Evolutionary conservation across 345 rosid species (phyloP), one percentile per base, ranked within the genome.

Genomic region (Raphanus sativus): DNA sequence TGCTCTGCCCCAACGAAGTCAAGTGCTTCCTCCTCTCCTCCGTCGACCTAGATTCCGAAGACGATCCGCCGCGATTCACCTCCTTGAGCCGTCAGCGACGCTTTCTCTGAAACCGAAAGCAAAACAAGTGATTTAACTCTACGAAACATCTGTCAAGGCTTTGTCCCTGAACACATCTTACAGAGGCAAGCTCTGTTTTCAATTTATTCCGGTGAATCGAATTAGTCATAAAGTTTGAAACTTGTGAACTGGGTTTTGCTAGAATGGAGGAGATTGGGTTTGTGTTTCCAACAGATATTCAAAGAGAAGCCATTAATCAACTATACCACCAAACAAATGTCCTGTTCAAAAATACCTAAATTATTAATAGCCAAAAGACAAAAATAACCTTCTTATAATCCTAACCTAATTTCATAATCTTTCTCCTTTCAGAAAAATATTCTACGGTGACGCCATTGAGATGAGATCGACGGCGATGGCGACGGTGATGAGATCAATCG

Each of bases 1-100:
- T 92, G 40, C 88, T 95, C 71, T 81, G 80, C 17, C 87, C 86
- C 34, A 78, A 73, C 74, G 97, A 89, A 71, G 90, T 92, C 1
- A 94, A 95, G 36, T 86, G 90, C 81, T 82, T 85, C 13, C 87
- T 90, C 8, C 89, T 89, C 67, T 88, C 95, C 30, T 74, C 83
- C n/a, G 92, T 94, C 4, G 97, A 94, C 81, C 82, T 94, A 56
- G 91, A 88, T 75, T 79, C 87, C 71, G 95, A 94, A 62, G 87
- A 83, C 5, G 83, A 74, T 11, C 68, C 86, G 25, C 75, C 73
- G 52, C 77, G 73, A 65, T 86, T 88, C 74, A 40, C 80, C 15
- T 75, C 84, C 26, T 79, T 90, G 32, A 86, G 69, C 77, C 64
- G 34, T 60, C 63, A 67, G 71, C 60, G 45, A 65, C 62, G 5